Percentiles rank a stretch among this genome's conserved stretches.
Conservation (phyloP, 495 filamentous ascomycete genomes). For the Lichina pygmaea region DNA sequence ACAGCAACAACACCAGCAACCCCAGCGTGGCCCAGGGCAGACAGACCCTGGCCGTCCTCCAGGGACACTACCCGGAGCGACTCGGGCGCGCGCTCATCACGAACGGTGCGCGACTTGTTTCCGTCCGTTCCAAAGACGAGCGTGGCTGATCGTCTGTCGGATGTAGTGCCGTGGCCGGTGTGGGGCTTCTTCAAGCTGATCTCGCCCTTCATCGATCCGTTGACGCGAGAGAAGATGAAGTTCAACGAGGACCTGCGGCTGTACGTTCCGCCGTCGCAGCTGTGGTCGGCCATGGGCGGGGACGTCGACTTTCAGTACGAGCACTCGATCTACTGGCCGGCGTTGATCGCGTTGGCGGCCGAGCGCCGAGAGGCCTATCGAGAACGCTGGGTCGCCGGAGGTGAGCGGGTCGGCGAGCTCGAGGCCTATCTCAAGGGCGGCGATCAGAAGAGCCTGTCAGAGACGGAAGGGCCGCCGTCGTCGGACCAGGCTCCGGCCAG, state of each 20-base stretch:
- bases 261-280: constrained; percentile 50
- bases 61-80: constrained; percentile 83
- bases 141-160: not conserved
- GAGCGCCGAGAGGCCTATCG: constrained; percentile 27
- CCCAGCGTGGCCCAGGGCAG: constrained; percentile 50
- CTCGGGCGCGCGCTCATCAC: constrained; percentile 70
- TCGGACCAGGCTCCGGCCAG: not conserved
- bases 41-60: constrained; percentile 62
- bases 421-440: constrained; percentile 58
- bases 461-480: constrained; percentile 1
- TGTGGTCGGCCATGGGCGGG: constrained; percentile 43
- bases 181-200: constrained; percentile 85
- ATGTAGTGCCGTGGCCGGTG: constrained; percentile 59
- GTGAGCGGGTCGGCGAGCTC: constrained; percentile 54
- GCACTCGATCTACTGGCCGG: constrained; percentile 71
- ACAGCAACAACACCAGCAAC: constrained; percentile 45
- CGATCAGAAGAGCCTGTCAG: constrained; percentile 10
- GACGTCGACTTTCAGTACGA: constrained; percentile 63
- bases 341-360: constrained; percentile 37
- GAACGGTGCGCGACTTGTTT: constrained; percentile 31
- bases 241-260: constrained; percentile 72
- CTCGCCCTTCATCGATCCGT: constrained; percentile 81
- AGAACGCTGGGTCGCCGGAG: constrained; percentile 50
- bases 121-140: not conserved
- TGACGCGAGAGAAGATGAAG: constrained; percentile 73